Percentiles rank a stretch among this genome's conserved stretches.
These are phyloP conservation scores for Aureobasidium sp. DNA, from an alignment of 2,329 filamentous ascomycete genomes.

Conservation along the genomic window DNA sequence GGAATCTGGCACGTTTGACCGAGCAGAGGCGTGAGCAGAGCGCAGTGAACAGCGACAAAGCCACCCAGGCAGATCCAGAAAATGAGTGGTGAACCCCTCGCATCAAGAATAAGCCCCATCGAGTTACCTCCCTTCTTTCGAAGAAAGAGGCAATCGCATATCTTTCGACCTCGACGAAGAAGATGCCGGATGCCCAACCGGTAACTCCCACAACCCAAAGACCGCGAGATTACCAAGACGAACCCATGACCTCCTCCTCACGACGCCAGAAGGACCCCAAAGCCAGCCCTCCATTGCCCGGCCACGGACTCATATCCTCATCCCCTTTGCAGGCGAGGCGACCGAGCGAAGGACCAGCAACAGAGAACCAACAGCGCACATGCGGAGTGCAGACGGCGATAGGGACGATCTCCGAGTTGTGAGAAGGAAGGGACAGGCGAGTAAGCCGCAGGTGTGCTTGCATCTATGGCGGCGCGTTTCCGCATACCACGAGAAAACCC, in stretches of 20 bases:
- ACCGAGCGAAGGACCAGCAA: constrained; percentile 35
- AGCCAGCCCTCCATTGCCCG: constrained; percentile 24
- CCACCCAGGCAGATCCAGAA: constrained; percentile 39
- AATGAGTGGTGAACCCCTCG: constrained; percentile 62
- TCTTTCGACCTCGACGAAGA: constrained; percentile 93
- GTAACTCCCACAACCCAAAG: constrained; percentile 25
- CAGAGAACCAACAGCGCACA: constrained; percentile 29
- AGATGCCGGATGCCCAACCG: constrained; percentile 46
- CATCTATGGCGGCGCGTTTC: constrained; percentile 99
- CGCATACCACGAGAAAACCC: constrained; percentile 54
- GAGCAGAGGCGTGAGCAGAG: constrained; percentile 42
- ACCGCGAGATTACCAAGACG: constrained; percentile 20
- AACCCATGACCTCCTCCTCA: constrained; percentile 30
- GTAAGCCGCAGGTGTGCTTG: constrained; percentile 62
- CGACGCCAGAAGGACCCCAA: constrained; percentile 26
- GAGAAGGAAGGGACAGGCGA: constrained; percentile 47
- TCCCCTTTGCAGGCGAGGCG: constrained; percentile 43
- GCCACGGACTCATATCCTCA: constrained; percentile 83
- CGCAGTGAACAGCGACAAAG: constrained; percentile 18
- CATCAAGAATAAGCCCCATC: constrained; percentile 99
- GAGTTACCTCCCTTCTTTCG: constrained; percentile 68
- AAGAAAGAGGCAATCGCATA: constrained; percentile 84
- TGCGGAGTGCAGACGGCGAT: constrained; percentile 47
- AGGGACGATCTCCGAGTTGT: constrained; percentile 34
- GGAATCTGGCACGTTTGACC: constrained; percentile 63